A percentile compares a stretch with the other conserved stretches of the same genome.
Evolutionary conservation across 306 rosid genomes (phyloP).

Genomic region (Vigna radiata): DNA sequence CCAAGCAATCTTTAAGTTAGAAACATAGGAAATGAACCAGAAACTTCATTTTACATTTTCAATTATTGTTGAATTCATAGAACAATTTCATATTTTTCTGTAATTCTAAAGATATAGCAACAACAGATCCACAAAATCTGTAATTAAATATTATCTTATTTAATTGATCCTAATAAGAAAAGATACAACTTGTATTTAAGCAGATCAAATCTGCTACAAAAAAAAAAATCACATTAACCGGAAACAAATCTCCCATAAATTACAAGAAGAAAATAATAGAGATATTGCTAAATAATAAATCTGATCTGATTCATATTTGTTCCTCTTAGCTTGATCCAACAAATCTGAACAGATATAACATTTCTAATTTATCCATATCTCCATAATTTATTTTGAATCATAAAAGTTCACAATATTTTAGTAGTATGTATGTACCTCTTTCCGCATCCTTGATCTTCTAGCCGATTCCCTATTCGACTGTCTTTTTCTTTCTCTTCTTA

Average conservation of each 20-base stretch:
- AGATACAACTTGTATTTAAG: not conserved
- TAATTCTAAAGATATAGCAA: slow-evolving; percentile 23
- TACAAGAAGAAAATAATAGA: not conserved
- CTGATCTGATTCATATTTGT: not conserved
- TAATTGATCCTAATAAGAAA: too few relatives aligned
- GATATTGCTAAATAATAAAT: too few relatives aligned
- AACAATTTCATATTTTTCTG: slow-evolving; percentile 18
- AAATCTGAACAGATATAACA: too few relatives aligned
- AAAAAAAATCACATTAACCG: not conserved
- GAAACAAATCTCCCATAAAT: too few relatives aligned
- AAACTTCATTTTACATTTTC: slow-evolving; percentile 1
- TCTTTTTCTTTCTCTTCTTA: slow-evolving; percentile 62
- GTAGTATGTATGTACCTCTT: slow-evolving; percentile 53
- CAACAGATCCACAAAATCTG: not conserved
- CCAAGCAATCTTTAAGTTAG: not conserved
- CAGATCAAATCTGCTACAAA: not conserved
- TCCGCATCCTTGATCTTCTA: slow-evolving; percentile 63
- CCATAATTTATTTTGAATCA: not conserved
- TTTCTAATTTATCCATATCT: not conserved
- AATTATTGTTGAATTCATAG: slow-evolving; percentile 1
- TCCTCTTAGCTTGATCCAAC: too few relatives aligned
- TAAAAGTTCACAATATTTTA: not conserved
- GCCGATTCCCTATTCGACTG: slow-evolving; percentile 70
- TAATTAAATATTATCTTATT: not conserved
- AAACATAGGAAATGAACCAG: slow-evolving; percentile 16